phyloP scores from a whole-genome alignment of 345 rosid species.

The Geranium brycei region DNA sequence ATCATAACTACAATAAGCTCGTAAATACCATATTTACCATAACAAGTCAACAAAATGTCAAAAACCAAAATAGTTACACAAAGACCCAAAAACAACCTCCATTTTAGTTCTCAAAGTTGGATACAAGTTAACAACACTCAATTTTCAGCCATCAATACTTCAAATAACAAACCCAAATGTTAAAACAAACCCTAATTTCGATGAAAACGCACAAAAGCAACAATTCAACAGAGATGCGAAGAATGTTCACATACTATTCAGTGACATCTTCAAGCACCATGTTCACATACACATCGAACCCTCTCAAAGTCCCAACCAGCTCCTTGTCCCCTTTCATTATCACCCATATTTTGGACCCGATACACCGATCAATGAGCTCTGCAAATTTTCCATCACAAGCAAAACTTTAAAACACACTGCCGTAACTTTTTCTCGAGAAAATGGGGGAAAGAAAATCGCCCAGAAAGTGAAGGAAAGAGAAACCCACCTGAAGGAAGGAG shows the following conservation, averaged over 20 bases:
- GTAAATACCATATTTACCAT: neutral
- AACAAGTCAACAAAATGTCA: neutral
- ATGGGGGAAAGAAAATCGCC: neutral
- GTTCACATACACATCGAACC: slow-evolving; percentile 14
- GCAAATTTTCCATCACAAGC: neutral
- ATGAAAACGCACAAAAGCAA: neutral
- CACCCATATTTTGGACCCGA: slow-evolving; percentile 16
- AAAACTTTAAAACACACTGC: neutral
- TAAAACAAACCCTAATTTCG: neutral
- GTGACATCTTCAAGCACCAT: slow-evolving; percentile 21
- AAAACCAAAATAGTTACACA: neutral
- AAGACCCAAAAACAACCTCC: neutral
- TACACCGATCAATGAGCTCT: slow-evolving; percentile 13
- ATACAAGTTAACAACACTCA: too few species aligned
- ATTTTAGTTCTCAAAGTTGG: neutral
- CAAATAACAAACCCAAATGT: neutral
- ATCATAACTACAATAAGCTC: neutral
- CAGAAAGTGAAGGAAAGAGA: neutral
- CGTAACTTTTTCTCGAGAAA: neutral
- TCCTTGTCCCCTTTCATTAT: slow-evolving; percentile 21
- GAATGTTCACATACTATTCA: slow-evolving; percentile 4
- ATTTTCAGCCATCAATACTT: neutral
- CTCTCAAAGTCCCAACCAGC: slow-evolving; percentile 15
- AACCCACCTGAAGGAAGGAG: slow-evolving; percentile 52
- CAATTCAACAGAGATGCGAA: neutral